Evolutionary conservation across 202 grass and related monocot genomes (phyloP), one percentile per base, ranked within the genome.

Genomic region (Panicum hallii): DNA sequence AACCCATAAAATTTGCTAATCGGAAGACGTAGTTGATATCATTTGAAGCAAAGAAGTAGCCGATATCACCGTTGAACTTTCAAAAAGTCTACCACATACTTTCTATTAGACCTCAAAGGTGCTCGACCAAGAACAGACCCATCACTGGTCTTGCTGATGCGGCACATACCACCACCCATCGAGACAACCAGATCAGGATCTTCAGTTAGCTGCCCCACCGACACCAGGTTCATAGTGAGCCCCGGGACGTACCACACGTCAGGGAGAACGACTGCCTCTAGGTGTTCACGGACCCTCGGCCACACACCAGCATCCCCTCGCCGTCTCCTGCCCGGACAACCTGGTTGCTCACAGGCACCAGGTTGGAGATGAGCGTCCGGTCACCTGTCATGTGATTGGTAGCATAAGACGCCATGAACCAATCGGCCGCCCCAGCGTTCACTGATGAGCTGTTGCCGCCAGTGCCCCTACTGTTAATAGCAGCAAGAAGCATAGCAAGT

Each of bases 381-480:
- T 75, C 53, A 6, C 73, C 73, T 15, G 73, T 75, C 73, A 75
- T 75, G 52, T 75, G 73, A 19, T 75, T 75, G 2, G 52, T 42
- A 41, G 52, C 50, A 22, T 2, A 0, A n/a, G 34, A 14, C 5
- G 72, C 72, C 0, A 75, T 41, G 34, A 75, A 57, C 72, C 50
- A 75, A 41, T 5, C 1, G 1, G 32, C 34, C 17, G 7, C 7
- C 8, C 16, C 3, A 6, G 3, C 14, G 8, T 12, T 55, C 8
- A 6, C 16, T 4, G 30, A 40, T 4, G 30, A 40, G 17, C 17
- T 41, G 50, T 13, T 13, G 50, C 7, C 8, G 13, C 50, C 30
- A 38, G 71, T 2, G 38, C 12, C 23, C 0, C 0, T 30, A 20
- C 52, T 55, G 15, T 7, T 19, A 55, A 46, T 7, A 30, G 32